Percentiles rank a stretch among this genome's conserved stretches.
Evolutionary conservation across 768 basidiomycete species (phyloP).

Genomic region (Leccinum boreale): DNA sequence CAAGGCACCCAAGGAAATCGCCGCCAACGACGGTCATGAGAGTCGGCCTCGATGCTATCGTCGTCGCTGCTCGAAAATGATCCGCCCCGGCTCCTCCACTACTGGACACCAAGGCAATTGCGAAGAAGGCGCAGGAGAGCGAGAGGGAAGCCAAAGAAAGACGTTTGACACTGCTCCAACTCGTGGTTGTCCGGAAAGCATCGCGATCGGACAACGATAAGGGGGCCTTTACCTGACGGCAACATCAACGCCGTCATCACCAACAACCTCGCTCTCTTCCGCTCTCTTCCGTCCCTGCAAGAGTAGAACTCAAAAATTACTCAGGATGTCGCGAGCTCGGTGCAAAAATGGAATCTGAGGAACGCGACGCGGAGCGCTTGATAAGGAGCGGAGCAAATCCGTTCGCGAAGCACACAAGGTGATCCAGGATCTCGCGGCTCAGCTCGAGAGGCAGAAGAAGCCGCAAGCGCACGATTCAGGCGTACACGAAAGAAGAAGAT

Average conservation of each 20-base stretch:
- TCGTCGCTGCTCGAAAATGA: conserved; percentile 62
- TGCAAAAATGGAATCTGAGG: conserved; percentile 79
- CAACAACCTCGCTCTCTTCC: conserved; percentile 85
- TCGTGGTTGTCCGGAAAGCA: no score
- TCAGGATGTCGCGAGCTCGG: conserved; percentile 87
- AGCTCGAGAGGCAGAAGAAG: conserved; percentile 78
- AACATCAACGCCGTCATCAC: conserved; percentile 81
- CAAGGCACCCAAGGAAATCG: conserved; percentile 59
- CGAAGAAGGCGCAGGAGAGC: conserved; percentile 67
- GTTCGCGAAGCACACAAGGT: conserved; percentile 86
- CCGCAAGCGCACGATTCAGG: conserved; percentile 67
- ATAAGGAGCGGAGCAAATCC: conserved; percentile 73
- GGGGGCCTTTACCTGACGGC: conserved; percentile 33
- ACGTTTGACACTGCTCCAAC: conserved; percentile 19
- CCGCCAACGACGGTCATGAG: conserved; percentile 68
- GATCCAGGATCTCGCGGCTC: conserved; percentile 74
- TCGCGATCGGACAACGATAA: no score
- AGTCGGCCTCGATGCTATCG: conserved; percentile 47
- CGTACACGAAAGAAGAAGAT: conserved; percentile 86
- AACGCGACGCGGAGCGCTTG: conserved; percentile 68
- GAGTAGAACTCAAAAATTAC: conserved; percentile 87
- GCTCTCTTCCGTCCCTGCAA: conserved; percentile 75
- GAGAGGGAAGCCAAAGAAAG: conserved; percentile 83
- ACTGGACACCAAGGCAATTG: conserved; percentile 49
- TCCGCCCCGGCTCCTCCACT: conserved; percentile 27